These are phyloP conservation scores for Arthroderma sp. DNA, from an alignment of 2,329 filamentous ascomycete genomes.

Conservation along the genomic window DNA sequence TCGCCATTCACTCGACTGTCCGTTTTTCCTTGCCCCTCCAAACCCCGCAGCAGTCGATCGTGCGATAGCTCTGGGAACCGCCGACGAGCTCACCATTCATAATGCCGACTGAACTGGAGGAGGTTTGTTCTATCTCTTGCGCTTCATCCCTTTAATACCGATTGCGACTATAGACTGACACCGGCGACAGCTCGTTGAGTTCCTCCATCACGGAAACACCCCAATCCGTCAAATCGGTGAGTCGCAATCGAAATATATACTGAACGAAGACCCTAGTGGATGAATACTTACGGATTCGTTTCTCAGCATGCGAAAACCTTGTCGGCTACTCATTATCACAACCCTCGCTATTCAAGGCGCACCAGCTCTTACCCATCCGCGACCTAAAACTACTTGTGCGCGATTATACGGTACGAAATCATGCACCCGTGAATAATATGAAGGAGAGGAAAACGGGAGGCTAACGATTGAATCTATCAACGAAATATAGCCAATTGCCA, in stretches of 20 bases:
- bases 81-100: constrained; percentile 13
- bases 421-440: too few species aligned
- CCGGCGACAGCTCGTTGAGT: constrained; percentile 62
- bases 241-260: constrained; percentile 10
- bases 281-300: not conserved
- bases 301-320: constrained; percentile 64
- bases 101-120: constrained; percentile 67
- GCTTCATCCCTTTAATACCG: not conserved
- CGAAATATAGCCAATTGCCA: constrained; percentile 60
- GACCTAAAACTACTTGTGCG: constrained; percentile 76
- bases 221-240: constrained; percentile 72
- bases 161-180: constrained; percentile 8
- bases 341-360: constrained; percentile 69
- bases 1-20: too few species aligned
- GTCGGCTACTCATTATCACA: constrained; percentile 70
- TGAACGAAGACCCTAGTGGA: not conserved
- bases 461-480: not conserved
- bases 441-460: too few species aligned
- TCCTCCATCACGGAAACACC: constrained; percentile 82
- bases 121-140: constrained; percentile 38
- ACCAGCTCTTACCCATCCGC: constrained; percentile 64
- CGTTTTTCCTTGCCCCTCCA: too few species aligned
- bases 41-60: not conserved
- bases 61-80: not conserved
- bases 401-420: constrained; percentile 55